These are phyloP conservation scores for Salix caprea DNA, from an alignment of 345 rosid species.

Conservation along the genomic window DNA sequence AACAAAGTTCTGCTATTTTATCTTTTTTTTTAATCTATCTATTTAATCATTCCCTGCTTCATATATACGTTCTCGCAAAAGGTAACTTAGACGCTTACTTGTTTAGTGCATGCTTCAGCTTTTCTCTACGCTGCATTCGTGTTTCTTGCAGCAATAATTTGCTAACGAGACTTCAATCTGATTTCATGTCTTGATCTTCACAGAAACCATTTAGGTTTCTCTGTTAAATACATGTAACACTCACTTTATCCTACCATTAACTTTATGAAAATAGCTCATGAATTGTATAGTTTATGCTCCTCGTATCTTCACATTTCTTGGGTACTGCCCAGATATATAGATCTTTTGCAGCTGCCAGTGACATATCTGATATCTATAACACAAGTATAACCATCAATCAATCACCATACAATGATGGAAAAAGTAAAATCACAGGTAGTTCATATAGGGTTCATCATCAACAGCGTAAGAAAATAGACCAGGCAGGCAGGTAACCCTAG, in stretches of 20 bases:
- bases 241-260: background rate
- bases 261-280: background rate
- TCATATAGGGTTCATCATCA: background rate
- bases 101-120: background rate
- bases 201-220: background rate
- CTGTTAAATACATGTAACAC: background rate
- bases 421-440: background rate
- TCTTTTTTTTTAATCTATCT: no score
- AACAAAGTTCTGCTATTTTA: background rate
- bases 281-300: background rate
- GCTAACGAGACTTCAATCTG: background rate
- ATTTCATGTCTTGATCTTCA: background rate
- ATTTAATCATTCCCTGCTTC: background rate
- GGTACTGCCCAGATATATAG: background rate
- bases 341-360: background rate
- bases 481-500: background rate
- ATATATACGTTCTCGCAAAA: background rate
- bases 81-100: background rate
- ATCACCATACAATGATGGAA: background rate
- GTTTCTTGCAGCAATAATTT: no score
- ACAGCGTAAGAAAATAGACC: background rate
- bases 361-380: background rate
- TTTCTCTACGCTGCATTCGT: no score
- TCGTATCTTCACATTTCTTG: background rate
- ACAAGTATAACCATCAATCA: background rate